Evolutionary conservation across 495 filamentous ascomycete genomes (phyloP).

Genomic region (Trichoderma orchidacearum): DNA sequence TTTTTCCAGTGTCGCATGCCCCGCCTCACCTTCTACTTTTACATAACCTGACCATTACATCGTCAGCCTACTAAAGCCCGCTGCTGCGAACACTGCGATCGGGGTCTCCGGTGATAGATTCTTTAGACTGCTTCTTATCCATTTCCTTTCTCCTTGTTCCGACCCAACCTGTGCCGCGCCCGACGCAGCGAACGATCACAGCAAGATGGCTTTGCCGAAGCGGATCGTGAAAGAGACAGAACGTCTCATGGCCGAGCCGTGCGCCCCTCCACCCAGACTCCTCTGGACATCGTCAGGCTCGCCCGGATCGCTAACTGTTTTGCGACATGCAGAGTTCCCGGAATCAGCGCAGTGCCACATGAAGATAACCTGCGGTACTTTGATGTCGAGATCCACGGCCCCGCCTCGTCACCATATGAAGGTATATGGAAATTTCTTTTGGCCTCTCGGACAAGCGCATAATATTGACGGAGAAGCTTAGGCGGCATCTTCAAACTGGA

Average conservation of each 20-base stretch:
- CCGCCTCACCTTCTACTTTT: not conserved
- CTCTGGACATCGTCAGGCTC: not conserved
- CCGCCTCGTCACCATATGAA: constrained; percentile 86
- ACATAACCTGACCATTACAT: not conserved
- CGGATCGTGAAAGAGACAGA: constrained; percentile 98
- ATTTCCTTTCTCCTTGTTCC: not conserved
- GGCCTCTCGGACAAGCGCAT: not conserved
- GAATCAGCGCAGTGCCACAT: constrained; percentile 94
- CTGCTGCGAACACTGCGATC: not conserved
- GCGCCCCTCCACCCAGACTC: constrained; percentile 21
- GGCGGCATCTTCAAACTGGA: constrained; percentile 95
- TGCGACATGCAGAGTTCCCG: constrained; percentile 55
- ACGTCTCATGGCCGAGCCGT: constrained; percentile 93
- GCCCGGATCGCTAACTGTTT: constrained; percentile 6
- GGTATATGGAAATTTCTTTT: constrained; percentile 29
- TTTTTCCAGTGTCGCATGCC: not conserved
- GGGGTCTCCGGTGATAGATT: not conserved
- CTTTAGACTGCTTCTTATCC: not conserved
- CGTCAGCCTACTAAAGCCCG: not conserved
- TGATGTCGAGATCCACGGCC: constrained; percentile 93
- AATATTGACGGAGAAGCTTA: constrained; percentile 15
- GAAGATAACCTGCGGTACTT: constrained; percentile 98
- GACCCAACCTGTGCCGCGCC: not conserved
- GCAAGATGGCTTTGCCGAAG: constrained; percentile 69
- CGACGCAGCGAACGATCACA: not conserved